Evolutionary conservation across 2,329 filamentous ascomycete genomes (phyloP).

Genomic region (Teratosphaeria pseudoeucalypti): DNA sequence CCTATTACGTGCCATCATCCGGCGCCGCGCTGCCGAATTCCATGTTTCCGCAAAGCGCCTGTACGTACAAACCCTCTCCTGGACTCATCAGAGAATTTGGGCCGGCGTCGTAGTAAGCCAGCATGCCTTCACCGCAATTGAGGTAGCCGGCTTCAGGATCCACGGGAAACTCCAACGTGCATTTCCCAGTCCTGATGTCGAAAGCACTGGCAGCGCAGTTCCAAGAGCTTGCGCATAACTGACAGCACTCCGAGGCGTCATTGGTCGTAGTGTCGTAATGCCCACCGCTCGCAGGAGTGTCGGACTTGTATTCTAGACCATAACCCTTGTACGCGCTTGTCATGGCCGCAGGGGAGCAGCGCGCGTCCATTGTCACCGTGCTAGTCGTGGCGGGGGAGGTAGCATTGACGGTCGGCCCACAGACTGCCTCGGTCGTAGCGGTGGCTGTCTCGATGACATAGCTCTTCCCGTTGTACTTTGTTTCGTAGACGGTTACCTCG

Average conservation of each 20-base stretch:
- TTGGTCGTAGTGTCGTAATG: constrained; percentile 17
- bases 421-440: constrained; percentile 9
- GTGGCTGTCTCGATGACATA: constrained; percentile 21
- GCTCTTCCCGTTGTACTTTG: constrained; percentile 18
- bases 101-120: constrained; percentile 20
- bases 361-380: constrained; percentile 19
- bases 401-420: constrained; percentile 14
- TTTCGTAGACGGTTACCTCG: constrained; percentile 21
- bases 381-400: constrained; percentile 10
- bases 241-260: constrained; percentile 22
- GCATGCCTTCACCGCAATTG: constrained; percentile 19
- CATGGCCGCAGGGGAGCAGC: constrained; percentile 22
- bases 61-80: constrained; percentile 20
- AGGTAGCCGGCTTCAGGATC: constrained; percentile 13
- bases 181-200: constrained; percentile 19
- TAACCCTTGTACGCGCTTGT: constrained; percentile 16
- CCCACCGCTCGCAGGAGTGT: constrained; percentile 17
- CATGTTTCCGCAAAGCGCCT: constrained; percentile 18
- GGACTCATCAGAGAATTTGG: constrained; percentile 22
- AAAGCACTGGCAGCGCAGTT: constrained; percentile 21
- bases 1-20: constrained; percentile 22
- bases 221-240: constrained; percentile 20
- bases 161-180: constrained; percentile 21
- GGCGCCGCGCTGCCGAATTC: constrained; percentile 17
- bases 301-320: constrained; percentile 18